Evolutionary conservation across 306 rosid genomes (phyloP), one percentile per base, ranked within the genome.

Genomic region (Gastrolobium bilobum): DNA sequence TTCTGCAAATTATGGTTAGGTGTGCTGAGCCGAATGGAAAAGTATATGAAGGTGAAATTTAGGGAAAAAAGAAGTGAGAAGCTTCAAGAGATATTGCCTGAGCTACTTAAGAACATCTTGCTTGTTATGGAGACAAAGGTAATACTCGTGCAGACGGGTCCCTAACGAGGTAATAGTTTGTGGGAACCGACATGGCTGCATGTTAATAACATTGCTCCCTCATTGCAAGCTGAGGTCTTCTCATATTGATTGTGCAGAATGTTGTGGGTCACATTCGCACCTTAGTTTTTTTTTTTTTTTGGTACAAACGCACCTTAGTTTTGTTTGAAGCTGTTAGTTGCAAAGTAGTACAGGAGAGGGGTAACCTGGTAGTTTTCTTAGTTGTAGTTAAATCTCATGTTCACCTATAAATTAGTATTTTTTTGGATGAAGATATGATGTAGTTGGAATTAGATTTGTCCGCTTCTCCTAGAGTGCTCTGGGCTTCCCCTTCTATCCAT

Each of bases 1-100:
- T 91, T 91, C 78, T 88, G 94, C 92, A 91, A 91, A 86, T 79
- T 91, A 68, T 91, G 97, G 97, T 76, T 88, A 58, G 97, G 94
- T 78, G 85, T 89, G 75, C 91, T 91, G 50, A 77, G 84, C 71
- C 87, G 97, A 67, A 88, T 89, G 92, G 97, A 91, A 56, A 91
- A 89, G 46, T 91, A 90, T 43, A 81, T 79, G 81, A 91, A 87
- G 80, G 91, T 82, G 60, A 90, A 91, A 88, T 84, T 90, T 65
- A 64, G 90, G 82, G 91, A 90, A 20, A 91, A 86, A 82, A 82
- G 84, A 75, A 88, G 86, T 42, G 94, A 91, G 74, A 91, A 85
- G 82, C 89, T 91, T 79, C 86, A 88, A 71, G 91, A 91, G 75
- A 76, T 88, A 80, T 87, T 91, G 35, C 97, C 92, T 3, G 92